A percentile compares a stretch with the other conserved stretches of the same genome.
Conservation (phyloP, 768 basidiomycete species). For the Russula sp. region DNA sequence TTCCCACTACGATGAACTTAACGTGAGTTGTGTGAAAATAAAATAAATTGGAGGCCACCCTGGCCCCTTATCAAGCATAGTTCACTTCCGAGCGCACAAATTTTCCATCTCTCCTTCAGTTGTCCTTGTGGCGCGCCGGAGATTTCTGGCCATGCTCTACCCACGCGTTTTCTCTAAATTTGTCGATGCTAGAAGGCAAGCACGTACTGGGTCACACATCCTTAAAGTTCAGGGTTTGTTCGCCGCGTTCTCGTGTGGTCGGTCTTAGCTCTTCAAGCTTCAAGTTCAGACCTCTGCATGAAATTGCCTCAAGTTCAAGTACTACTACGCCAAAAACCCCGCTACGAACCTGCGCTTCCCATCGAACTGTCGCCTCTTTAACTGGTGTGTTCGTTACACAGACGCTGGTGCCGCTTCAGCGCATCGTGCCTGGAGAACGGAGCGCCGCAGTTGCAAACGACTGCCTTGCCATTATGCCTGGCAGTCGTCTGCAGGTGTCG, state of each 20-base stretch:
- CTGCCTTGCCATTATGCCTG: constrained; percentile 24
- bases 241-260: background rate
- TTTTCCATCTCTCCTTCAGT: background rate
- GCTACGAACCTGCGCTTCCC: background rate
- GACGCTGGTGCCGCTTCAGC: constrained; percentile 26
- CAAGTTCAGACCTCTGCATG: background rate
- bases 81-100: background rate
- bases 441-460: constrained; percentile 25
- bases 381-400: constrained; percentile 9
- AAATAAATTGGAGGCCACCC: background rate
- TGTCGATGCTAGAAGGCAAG: background rate
- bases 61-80: background rate
- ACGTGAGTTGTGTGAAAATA: background rate
- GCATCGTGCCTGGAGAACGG: constrained; percentile 25
- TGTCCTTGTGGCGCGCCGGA: background rate
- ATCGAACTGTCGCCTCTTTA: background rate
- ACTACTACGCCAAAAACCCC: background rate
- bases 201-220: background rate
- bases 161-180: background rate
- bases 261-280: background rate
- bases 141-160: background rate
- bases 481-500: constrained; percentile 25
- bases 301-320: background rate
- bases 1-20: constrained; percentile 1
- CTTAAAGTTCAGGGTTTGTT: background rate